Base-by-base conservation (phyloP, 768 basidiomycete species). In the Ephemerocybe angulata region DNA sequence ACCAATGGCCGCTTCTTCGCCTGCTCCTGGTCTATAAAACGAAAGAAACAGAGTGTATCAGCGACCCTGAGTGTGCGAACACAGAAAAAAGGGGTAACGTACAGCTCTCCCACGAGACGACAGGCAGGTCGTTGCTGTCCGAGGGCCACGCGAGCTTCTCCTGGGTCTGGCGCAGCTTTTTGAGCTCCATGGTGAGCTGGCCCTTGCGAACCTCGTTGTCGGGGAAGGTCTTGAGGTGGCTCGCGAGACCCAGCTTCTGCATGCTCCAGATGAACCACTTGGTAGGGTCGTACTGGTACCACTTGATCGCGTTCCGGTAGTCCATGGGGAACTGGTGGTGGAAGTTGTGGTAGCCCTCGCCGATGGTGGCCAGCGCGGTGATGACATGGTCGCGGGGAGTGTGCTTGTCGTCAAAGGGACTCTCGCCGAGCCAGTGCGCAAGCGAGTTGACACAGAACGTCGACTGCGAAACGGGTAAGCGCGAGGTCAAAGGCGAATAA, bases 261-360 rank as follows among this genome's bases (percentile, higher is more conserved):
- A 79, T 80, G 11, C 72, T 70, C 74, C 76, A 79, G 72, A 93
- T 94, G 75, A 92, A 90, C 92, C 92, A 94, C 69, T 93, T 93
- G 31, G 91, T 93, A 8, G 91, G 92, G 66, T 93, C 90, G 64
- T 93, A 93, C 66, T 93, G 90, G 70, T 89, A 90, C 90, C 90
- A 93, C 70, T 79, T 92, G 78, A 96, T 93, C 54, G 94, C 94
- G 65, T 96, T 96, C 24, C 94, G 83, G 76, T 94, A 98, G 70
- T 98, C 94, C 90, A 93, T 93, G 6, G 94, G 94, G 83, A 96
- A 96, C 66, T 86, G 78, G 58, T 98, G 94, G 75, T 98, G 94
- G 83, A 96, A 96, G 72, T 98, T 98, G 79, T 98, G 94, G 76
- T 98, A 98, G 15, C 94, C 94, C 70, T 98, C 94, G 52, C 94